phyloP scores from a whole-genome alignment of 352 stramenopile species.

The Phytophthora tubulina region DNA sequence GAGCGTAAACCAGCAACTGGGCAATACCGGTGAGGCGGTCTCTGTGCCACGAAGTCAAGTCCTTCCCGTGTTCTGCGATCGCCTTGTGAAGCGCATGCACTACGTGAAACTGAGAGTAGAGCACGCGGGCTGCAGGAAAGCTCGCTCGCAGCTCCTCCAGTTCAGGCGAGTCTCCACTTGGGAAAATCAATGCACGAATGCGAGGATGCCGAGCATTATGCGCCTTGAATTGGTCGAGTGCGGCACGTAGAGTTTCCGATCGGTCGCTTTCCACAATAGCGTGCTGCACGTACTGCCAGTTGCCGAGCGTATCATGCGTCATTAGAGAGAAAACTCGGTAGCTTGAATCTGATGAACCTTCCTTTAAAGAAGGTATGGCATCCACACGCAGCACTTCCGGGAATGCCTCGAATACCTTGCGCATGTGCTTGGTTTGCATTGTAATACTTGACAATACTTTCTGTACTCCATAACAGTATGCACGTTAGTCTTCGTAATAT shows the following conservation, averaged over 20 bases:
- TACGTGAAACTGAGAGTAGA: constrained; percentile 53
- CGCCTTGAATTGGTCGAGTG: constrained; percentile 44
- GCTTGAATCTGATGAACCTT: constrained; percentile 20
- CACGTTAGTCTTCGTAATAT: neutral
- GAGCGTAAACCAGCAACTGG: constrained; percentile 45
- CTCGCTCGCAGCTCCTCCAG: constrained; percentile 26
- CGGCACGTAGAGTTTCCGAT: constrained; percentile 37
- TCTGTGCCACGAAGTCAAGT: constrained; percentile 47
- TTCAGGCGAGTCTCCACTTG: constrained; percentile 19
- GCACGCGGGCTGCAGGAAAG: constrained; percentile 38
- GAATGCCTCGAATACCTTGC: constrained; percentile 44
- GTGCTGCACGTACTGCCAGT: constrained; percentile 52
- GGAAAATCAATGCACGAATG: constrained; percentile 41
- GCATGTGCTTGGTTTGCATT: constrained; percentile 51
- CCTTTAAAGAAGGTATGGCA: constrained; percentile 4
- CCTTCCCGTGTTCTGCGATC: constrained; percentile 34
- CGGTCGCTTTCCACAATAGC: constrained; percentile 49
- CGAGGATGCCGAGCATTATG: constrained; percentile 35
- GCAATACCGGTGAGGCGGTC: constrained; percentile 46
- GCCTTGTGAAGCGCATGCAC: constrained; percentile 42
- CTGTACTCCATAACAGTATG: constrained; percentile 17
- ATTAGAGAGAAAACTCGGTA: constrained; percentile 45
- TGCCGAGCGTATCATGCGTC: constrained; percentile 45
- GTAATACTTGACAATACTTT: constrained; percentile 52
- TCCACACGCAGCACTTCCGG: constrained; percentile 49